These are phyloP conservation scores for Vachellia collinsii DNA, from an alignment of 306 rosid genomes.

Conservation along the genomic window DNA sequence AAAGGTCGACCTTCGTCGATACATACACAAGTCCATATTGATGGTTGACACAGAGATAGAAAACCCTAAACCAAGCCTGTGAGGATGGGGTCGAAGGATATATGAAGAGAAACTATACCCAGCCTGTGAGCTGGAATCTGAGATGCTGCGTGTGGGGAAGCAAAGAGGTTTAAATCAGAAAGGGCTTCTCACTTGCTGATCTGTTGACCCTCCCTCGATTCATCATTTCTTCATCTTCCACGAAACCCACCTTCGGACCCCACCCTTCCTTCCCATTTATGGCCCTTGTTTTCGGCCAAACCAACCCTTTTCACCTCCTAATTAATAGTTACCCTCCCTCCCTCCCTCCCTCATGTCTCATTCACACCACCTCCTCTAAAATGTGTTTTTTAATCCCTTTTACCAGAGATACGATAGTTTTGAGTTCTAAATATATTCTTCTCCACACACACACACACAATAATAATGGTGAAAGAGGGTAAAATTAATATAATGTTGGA, in stretches of 20 bases:
- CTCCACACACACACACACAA: no score
- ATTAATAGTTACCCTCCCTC: background rate
- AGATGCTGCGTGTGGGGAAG: constrained; percentile 39
- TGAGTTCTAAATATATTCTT: no score
- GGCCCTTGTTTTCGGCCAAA: background rate
- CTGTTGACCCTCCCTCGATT: constrained; percentile 15
- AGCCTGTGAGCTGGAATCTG: background rate
- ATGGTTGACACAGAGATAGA: background rate
- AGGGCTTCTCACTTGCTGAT: constrained; percentile 23
- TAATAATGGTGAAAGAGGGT: no score
- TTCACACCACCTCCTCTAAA: no score
- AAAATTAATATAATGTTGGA: no score
- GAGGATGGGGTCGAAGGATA: background rate
- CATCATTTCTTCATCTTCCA: constrained; percentile 36
- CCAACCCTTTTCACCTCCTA: background rate
- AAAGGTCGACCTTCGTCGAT: background rate
- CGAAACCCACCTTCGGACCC: constrained; percentile 38
- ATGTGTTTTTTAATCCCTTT: no score
- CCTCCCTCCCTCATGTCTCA: no score
- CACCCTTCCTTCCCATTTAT: constrained; percentile 36
- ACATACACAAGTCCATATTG: background rate
- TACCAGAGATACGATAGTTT: no score
- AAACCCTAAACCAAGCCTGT: background rate
- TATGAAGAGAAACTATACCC: background rate
- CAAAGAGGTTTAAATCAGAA: constrained; percentile 12